Percentiles rank a stretch among this genome's conserved stretches.
Conservation (phyloP, 202 grass and related monocot species). For the Hordeum pubiflorum region DNA sequence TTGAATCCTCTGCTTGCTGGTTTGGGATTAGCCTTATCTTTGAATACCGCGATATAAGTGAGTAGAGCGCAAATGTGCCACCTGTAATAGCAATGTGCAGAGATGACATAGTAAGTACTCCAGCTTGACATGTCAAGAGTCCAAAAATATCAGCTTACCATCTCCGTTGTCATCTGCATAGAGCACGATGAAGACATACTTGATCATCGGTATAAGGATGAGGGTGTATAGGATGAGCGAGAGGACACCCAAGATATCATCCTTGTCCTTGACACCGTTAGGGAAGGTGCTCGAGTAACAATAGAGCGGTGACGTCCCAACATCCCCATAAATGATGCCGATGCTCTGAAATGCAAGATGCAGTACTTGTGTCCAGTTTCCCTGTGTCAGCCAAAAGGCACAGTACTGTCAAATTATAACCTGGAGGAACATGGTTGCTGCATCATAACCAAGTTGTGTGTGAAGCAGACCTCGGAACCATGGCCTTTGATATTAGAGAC, state of each 20-base stretch:
- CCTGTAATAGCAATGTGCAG: constrained; percentile 16
- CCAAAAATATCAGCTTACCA: constrained; percentile 32
- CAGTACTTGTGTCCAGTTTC: constrained; percentile 45
- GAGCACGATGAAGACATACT: constrained; percentile 74
- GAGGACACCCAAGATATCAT: constrained; percentile 61
- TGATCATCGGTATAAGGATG: constrained; percentile 59
- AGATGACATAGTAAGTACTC: neutral
- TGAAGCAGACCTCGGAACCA: constrained; percentile 31
- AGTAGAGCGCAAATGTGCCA: constrained; percentile 84
- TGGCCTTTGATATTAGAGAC: constrained; percentile 35
- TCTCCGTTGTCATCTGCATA: constrained; percentile 79
- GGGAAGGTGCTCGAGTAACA: constrained; percentile 67
- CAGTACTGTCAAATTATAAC: neutral
- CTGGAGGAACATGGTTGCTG: neutral
- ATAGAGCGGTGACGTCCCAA: constrained; percentile 78
- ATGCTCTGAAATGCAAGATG: constrained; percentile 67
- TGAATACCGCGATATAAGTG: constrained; percentile 63
- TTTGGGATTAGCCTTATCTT: constrained; percentile 70
- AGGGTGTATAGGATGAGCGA: constrained; percentile 75
- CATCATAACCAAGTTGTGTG: neutral
- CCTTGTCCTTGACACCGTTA: constrained; percentile 40
- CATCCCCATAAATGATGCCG: constrained; percentile 78
- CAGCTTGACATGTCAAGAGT: neutral
- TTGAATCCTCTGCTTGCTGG: constrained; percentile 70
- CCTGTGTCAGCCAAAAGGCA: constrained; percentile 16